Evolutionary conservation across 108 stramenopile genomes (phyloP).

Genomic region (Bacterosira constricta): DNA sequence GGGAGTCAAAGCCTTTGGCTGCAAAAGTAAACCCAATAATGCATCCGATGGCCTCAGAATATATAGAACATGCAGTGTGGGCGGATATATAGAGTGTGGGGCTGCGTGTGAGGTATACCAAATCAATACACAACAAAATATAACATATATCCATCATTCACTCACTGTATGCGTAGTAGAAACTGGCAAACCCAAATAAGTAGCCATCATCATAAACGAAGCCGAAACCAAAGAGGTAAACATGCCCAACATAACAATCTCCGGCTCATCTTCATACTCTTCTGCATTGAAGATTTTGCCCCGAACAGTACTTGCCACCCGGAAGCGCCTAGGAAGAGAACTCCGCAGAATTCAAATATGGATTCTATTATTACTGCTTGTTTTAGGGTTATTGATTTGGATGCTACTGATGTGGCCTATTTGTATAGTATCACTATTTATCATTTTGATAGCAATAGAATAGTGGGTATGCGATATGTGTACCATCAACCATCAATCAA

Average conservation of each 20-base stretch:
- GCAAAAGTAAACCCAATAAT: constrained; percentile 29
- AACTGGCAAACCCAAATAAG: constrained; percentile 28
- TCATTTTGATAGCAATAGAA: constrained; percentile 42
- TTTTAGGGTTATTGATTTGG: constrained; percentile 61
- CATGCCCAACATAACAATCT: constrained; percentile 59
- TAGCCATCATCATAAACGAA: constrained; percentile 32
- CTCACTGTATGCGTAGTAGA: constrained; percentile 33
- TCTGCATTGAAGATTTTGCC: constrained; percentile 55
- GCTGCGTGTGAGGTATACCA: too few species aligned
- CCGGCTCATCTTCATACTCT: constrained; percentile 52
- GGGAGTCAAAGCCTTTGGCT: constrained; percentile 33
- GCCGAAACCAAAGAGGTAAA: constrained; percentile 57
- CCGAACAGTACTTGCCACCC: constrained; percentile 60
- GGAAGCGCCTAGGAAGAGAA: constrained; percentile 57
- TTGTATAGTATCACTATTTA: too few species aligned
- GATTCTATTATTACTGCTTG: constrained; percentile 63
- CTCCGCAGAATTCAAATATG: constrained; percentile 70
- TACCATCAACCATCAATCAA: too few species aligned
- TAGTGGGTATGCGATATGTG: too few species aligned
- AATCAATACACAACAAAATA: too few species aligned
- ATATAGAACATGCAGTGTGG: background rate
- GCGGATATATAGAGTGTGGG: too few species aligned
- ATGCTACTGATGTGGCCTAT: constrained; percentile 59
- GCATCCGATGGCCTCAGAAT: constrained; percentile 3
- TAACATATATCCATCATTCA: too few species aligned